These are phyloP conservation scores for Botryotinia convoluta DNA, from an alignment of 2,329 filamentous ascomycete genomes.

Conservation along the genomic window DNA sequence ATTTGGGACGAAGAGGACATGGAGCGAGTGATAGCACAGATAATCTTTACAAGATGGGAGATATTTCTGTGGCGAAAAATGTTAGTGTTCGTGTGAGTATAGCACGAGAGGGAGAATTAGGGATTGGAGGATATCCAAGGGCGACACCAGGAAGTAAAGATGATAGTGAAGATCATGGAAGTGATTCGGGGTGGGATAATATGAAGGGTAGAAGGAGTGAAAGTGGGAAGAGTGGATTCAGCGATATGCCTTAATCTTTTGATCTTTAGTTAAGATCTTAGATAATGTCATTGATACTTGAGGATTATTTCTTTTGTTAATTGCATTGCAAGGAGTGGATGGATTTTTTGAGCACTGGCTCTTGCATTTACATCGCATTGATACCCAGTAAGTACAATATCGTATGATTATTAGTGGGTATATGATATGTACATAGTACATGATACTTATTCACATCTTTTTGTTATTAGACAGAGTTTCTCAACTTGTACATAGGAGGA, in stretches of 20 bases:
- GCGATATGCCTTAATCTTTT: conserved; percentile 4
- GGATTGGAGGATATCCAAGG: background rate
- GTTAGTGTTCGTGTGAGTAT: conserved; percentile 28
- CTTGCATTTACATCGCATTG: background rate
- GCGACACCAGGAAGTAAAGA: background rate
- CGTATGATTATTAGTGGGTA: background rate
- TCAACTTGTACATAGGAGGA: background rate
- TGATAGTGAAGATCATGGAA: conserved; percentile 6
- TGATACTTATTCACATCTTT: background rate
- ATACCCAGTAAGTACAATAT: conserved; percentile 3
- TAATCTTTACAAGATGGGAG: conserved; percentile 30
- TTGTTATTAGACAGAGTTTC: background rate
- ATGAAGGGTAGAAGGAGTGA: background rate
- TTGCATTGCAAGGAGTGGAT: conserved; percentile 11
- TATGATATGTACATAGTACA: background rate
- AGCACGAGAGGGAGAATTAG: background rate
- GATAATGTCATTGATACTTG: conserved; percentile 10
- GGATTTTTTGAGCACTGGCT: background rate
- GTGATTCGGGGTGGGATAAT: conserved; percentile 16
- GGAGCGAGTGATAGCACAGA: conserved; percentile 26
- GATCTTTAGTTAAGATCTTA: background rate
- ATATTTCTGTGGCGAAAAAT: conserved; percentile 32
- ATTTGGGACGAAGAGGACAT: background rate
- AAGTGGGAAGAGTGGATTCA: conserved; percentile 17
- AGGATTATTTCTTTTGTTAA: conserved; percentile 10